A percentile compares a stretch with the other conserved stretches of the same genome.
Conservation (phyloP, 495 filamentous ascomycete genomes). For the Penicillium macrosclerotiorum region DNA sequence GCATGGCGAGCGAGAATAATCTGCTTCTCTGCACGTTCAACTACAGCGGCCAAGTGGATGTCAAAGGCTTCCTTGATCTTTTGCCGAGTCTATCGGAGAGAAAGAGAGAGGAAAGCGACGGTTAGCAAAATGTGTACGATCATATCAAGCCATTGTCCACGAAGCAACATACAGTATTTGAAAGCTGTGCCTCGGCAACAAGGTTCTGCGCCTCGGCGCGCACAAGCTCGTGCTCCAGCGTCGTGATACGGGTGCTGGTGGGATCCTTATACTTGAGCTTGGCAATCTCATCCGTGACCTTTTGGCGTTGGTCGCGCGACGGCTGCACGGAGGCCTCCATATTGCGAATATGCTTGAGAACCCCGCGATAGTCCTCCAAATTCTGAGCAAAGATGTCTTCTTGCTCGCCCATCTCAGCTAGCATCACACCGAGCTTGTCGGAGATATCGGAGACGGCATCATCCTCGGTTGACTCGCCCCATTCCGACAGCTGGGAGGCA, state of each 20-base stretch:
- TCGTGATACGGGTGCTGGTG: constrained; percentile 66
- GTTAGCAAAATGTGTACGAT: too few species aligned
- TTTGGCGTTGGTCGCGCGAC: constrained; percentile 75
- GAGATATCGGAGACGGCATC: constrained; percentile 83
- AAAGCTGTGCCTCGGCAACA: constrained; percentile 95
- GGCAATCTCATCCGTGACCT: constrained; percentile 86
- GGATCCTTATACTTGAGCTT: constrained; percentile 89
- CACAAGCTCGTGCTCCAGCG: constrained; percentile 92
- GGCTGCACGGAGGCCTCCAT: constrained; percentile 93
- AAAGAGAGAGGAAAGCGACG: too few species aligned
- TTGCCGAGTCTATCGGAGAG: constrained; percentile 66
- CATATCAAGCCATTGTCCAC: too few species aligned
- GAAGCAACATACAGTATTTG: constrained; percentile 72
- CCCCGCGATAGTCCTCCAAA: constrained; percentile 73
- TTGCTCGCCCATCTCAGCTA: constrained; percentile 88
- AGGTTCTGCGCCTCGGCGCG: constrained; percentile 91
- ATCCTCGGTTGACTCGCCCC: constrained; percentile 88
- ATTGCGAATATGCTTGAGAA: constrained; percentile 88
- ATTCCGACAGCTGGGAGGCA: constrained; percentile 89
- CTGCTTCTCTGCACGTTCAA: constrained; percentile 96
- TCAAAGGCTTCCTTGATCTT: constrained; percentile 95
- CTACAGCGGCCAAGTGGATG: constrained; percentile 77
- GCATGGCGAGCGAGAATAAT: constrained; percentile 88
- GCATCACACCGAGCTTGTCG: constrained; percentile 90
- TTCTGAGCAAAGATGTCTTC: constrained; percentile 84